Conservation (phyloP, 2,329 filamentous ascomycete genomes). For the Endocalyx cinctus region DNA sequence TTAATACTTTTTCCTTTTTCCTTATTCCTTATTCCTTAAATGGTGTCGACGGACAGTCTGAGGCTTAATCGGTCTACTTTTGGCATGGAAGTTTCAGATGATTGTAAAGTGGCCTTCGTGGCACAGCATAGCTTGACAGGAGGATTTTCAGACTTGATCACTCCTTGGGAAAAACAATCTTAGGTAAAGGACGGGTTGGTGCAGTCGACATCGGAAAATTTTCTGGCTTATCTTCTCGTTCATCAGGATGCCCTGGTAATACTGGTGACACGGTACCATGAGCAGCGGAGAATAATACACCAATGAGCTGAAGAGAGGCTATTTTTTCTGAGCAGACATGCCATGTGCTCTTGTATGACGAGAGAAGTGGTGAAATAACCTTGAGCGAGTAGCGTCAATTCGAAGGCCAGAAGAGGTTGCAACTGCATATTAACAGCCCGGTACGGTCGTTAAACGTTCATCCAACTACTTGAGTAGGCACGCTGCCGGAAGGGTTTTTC, state of each 20-base stretch:
- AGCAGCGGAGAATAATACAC: constrained; percentile 25
- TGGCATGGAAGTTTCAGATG: constrained; percentile 27
- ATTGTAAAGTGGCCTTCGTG: constrained; percentile 24
- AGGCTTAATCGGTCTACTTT: constrained; percentile 15
- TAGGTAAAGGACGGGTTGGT: too few relatives aligned
- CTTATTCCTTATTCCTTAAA: too few relatives aligned
- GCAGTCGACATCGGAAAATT: constrained; percentile 32
- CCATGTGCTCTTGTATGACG: constrained; percentile 29
- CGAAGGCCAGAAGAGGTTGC: not conserved
- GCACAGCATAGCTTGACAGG: constrained; percentile 30
- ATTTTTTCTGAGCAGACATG: too few relatives aligned
- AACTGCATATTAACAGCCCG: constrained; percentile 1
- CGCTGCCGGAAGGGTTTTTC: too few relatives aligned
- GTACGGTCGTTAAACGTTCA: not conserved
- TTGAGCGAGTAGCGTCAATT: not conserved
- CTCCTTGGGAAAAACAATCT: too few relatives aligned
- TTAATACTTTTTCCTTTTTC: too few relatives aligned
- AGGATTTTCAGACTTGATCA: too few relatives aligned
- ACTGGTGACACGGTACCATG: constrained; percentile 25
- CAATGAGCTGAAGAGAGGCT: constrained; percentile 20
- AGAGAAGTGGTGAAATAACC: constrained; percentile 6
- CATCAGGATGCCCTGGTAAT: constrained; percentile 20
- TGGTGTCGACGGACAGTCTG: too few relatives aligned
- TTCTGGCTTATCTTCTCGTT: constrained; percentile 25
- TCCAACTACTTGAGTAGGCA: too few relatives aligned